phyloP scores from a whole-genome alignment of 2,329 filamentous ascomycete species.

The Colletotrichum tabaci region DNA sequence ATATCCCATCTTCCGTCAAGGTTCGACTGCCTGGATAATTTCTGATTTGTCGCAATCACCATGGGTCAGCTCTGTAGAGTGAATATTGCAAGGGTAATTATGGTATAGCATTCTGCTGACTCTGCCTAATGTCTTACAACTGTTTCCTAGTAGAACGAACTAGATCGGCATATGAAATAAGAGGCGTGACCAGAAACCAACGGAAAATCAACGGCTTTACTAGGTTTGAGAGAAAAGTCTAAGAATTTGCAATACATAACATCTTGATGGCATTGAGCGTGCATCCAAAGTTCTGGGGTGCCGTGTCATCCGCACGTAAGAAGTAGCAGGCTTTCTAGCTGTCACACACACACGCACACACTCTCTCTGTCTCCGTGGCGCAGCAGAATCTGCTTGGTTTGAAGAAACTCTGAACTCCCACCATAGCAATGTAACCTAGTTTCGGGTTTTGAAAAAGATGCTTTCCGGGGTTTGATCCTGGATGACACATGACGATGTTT shows the following conservation, averaged over 20 bases:
- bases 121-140: not conserved
- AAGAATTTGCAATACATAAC: not conserved
- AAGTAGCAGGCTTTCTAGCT: not conserved
- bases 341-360: not conserved
- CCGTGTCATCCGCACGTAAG: not conserved
- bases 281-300: not conserved
- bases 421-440: slow-evolving; percentile 19
- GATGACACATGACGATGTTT: slow-evolving; percentile 41
- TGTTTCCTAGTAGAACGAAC: not conserved
- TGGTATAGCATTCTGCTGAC: not conserved
- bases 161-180: slow-evolving; percentile 8
- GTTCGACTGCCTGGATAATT: not conserved
- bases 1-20: not conserved
- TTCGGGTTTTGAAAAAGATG: slow-evolving; percentile 39
- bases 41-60: not conserved
- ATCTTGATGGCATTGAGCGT: not conserved
- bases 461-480: slow-evolving; percentile 40
- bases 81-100: not conserved
- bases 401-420: slow-evolving; percentile 23
- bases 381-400: slow-evolving; percentile 14
- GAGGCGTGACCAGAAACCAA: not conserved
- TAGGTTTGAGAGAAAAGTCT: not conserved
- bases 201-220: not conserved
- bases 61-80: not conserved
- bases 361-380: slow-evolving; percentile 16